phyloP scores from a whole-genome alignment of 768 basidiomycete species.

The Leucosporidium yakuticum region DNA sequence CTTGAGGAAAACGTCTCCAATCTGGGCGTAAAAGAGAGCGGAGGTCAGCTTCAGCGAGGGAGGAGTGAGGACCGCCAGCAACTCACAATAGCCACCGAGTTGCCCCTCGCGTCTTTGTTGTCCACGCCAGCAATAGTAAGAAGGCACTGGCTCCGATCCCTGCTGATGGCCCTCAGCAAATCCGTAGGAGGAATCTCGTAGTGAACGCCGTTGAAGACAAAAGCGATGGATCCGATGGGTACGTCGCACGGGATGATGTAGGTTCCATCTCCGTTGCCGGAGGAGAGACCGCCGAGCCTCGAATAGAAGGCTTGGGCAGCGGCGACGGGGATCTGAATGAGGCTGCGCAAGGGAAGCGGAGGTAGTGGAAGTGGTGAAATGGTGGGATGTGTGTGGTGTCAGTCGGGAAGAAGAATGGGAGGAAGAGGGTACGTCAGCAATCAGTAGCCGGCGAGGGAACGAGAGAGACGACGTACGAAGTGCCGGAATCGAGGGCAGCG shows the following conservation, averaged over 20 bases:
- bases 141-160: conserved; percentile 15
- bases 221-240: conserved; percentile 13
- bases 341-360: not conserved
- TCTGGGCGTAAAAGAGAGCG: not conserved
- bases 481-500: conserved; percentile 38
- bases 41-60: too few species aligned
- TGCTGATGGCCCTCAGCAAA: conserved; percentile 26
- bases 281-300: conserved; percentile 5
- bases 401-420: too few species aligned
- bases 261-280: conserved; percentile 1
- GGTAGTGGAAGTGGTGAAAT: conserved; percentile 6
- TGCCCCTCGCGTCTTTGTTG: conserved; percentile 24
- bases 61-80: too few species aligned
- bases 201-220: conserved; percentile 16
- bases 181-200: conserved; percentile 30
- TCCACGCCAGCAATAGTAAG: conserved; percentile 23
- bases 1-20: conserved; percentile 30
- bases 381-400: too few species aligned
- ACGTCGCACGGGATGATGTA: conserved; percentile 29
- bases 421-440: too few species aligned
- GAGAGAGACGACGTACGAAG: conserved; percentile 20
- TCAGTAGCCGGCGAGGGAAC: too few species aligned
- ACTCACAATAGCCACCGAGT: not conserved
- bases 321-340: conserved; percentile 6
- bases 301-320: conserved; percentile 17